These are phyloP conservation scores for Sugiyamaella chiloensis DNA, from an alignment of 805 yeast genomes.

Conservation along the genomic window DNA sequence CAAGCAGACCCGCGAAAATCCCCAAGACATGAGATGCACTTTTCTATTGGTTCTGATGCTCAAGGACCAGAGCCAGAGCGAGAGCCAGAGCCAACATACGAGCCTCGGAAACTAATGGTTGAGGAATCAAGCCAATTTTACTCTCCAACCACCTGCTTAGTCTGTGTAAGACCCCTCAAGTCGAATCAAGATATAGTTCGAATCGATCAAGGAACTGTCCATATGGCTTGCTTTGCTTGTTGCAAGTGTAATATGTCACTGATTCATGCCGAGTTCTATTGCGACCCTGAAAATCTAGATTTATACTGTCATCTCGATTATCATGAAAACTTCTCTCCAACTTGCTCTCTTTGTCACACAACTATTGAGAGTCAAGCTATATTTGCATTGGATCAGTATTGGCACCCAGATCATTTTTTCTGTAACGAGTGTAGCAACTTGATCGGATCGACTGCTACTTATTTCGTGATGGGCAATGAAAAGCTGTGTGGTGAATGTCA, in stretches of 20 bases:
- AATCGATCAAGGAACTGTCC: slow-evolving; percentile 25
- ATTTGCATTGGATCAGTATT: slow-evolving; percentile 29
- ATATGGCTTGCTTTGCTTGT: slow-evolving; percentile 26
- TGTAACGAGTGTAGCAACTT: slow-evolving; percentile 33
- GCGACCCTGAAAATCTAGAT: slow-evolving; percentile 9
- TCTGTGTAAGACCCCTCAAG: slow-evolving; percentile 34
- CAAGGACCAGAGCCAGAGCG: no score
- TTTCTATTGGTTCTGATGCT: no score
- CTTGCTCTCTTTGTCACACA: slow-evolving; percentile 30
- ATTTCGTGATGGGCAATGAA: slow-evolving; percentile 23
- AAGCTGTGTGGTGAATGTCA: slow-evolving; percentile 29
- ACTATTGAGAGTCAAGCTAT: slow-evolving; percentile 32
- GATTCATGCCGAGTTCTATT: slow-evolving; percentile 27
- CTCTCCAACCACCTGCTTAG: slow-evolving; percentile 17
- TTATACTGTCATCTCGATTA: slow-evolving; percentile 35
- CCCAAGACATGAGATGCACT: neutral
- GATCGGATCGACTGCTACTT: slow-evolving; percentile 22
- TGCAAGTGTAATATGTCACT: slow-evolving; percentile 21
- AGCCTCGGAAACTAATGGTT: no score
- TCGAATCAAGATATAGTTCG: slow-evolving; percentile 24
- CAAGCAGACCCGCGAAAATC: no score
- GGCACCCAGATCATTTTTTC: slow-evolving; percentile 33
- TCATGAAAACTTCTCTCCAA: slow-evolving; percentile 32
- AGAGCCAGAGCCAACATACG: no score
- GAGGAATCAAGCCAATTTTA: neutral